A percentile compares a stretch with the other conserved stretches of the same genome.
Evolutionary conservation across 306 rosid genomes (phyloP).

Genomic region (Prosopis cineraria): DNA sequence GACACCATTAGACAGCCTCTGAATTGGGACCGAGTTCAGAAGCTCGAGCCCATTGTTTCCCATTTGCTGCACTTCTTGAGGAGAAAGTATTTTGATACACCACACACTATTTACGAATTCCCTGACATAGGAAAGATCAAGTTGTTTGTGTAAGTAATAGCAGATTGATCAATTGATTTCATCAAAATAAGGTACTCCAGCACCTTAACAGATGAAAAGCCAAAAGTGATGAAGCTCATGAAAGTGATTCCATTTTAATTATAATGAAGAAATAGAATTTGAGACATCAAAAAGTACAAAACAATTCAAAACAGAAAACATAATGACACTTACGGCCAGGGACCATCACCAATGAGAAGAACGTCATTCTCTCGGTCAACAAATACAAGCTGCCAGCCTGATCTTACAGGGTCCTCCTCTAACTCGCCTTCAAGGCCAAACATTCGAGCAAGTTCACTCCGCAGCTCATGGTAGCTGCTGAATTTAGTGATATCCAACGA

Average conservation of each 20-base stretch:
- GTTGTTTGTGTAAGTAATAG: background rate
- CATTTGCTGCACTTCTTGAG: constrained; percentile 95
- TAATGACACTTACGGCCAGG: constrained; percentile 55
- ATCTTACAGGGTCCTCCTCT: constrained; percentile 99
- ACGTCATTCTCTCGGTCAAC: constrained; percentile 97
- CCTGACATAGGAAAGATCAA: constrained; percentile 51
- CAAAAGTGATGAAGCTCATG: constrained; percentile 18
- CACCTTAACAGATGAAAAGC: constrained; percentile 11
- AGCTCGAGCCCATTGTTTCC: constrained; percentile 83
- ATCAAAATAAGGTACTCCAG: background rate
- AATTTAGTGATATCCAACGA: constrained; percentile 70
- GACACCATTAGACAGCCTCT: constrained; percentile 72
- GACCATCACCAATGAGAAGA: constrained; percentile 94
- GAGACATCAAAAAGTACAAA: background rate
- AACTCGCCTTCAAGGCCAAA: constrained; percentile 91
- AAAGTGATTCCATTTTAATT: background rate
- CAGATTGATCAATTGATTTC: background rate
- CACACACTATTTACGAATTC: constrained; percentile 93
- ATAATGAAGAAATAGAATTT: background rate
- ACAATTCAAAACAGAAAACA: background rate
- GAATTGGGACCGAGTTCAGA: constrained; percentile 72
- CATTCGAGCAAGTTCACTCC: constrained; percentile 89
- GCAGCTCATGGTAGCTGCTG: constrained; percentile 92
- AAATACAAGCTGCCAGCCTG: constrained; percentile 99
- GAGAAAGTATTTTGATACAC: constrained; percentile 95